Percentiles rank a stretch among this genome's conserved stretches.
phyloP scores from a whole-genome alignment of 352 stramenopile species.

The Globisporangium alternatum region DNA sequence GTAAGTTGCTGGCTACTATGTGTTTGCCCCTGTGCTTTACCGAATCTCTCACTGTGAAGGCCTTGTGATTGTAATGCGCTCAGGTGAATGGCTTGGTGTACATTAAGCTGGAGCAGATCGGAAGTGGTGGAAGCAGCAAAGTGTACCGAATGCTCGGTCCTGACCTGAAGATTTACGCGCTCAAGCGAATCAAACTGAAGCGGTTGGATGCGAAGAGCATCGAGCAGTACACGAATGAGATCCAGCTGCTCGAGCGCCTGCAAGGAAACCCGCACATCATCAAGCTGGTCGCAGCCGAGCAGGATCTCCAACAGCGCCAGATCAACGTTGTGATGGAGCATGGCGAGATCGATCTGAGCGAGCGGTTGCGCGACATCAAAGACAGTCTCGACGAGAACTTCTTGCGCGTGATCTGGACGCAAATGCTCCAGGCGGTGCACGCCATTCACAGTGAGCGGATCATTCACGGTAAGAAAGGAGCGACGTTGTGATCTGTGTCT shows the following conservation, averaged over 20 bases:
- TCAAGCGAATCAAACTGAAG: constrained; percentile 98
- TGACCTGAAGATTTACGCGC: constrained; percentile 93
- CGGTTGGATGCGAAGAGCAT: constrained; percentile 89
- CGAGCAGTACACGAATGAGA: constrained; percentile 97
- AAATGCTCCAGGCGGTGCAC: constrained; percentile 98
- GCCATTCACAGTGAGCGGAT: constrained; percentile 96
- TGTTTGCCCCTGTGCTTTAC: neutral
- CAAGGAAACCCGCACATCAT: constrained; percentile 96
- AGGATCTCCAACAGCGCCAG: constrained; percentile 79
- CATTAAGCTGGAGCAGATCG: constrained; percentile 95
- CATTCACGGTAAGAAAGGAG: constrained; percentile 67
- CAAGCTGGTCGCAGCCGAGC: constrained; percentile 91
- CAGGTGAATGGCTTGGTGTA: constrained; percentile 91
- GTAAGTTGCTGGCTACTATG: constrained; percentile 20
- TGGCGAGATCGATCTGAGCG: constrained; percentile 96
- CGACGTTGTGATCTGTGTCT: neutral
- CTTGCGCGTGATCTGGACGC: constrained; percentile 96
- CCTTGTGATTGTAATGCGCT: neutral
- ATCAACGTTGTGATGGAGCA: constrained; percentile 95
- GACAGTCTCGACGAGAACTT: constrained; percentile 95
- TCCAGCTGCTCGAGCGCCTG: constrained; percentile 91
- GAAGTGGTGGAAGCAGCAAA: constrained; percentile 96
- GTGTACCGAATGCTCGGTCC: constrained; percentile 94
- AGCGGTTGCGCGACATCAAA: constrained; percentile 84
- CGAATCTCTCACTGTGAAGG: neutral